Evolutionary conservation across 805 yeast genomes (phyloP).

Genomic region (Kuraishia cidri): DNA sequence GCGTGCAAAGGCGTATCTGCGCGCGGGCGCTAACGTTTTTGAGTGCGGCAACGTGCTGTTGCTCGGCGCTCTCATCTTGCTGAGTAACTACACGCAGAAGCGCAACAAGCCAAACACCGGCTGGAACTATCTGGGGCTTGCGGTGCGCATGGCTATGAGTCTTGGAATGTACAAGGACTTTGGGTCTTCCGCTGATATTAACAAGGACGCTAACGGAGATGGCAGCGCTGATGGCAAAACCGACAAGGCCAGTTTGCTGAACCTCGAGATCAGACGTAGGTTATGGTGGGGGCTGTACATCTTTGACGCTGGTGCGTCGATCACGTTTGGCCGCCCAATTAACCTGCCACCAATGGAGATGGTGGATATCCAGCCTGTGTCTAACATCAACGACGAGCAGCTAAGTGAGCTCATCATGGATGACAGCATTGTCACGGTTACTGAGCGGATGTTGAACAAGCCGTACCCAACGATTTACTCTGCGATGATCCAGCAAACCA

Average conservation of each 20-base stretch:
- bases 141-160: slow-evolving; percentile 59
- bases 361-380: slow-evolving; percentile 1
- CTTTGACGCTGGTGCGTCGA: slow-evolving; percentile 55
- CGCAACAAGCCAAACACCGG: slow-evolving; percentile 61
- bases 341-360: slow-evolving; percentile 28
- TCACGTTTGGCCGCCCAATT: slow-evolving; percentile 59
- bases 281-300: slow-evolving; percentile 64
- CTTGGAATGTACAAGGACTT: slow-evolving; percentile 54
- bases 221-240: slow-evolving; percentile 8
- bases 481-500: slow-evolving; percentile 46
- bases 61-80: slow-evolving; percentile 39
- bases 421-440: background rate
- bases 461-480: slow-evolving; percentile 46
- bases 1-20: slow-evolving; percentile 32
- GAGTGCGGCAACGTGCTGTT: slow-evolving; percentile 53
- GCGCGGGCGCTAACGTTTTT: slow-evolving; percentile 31
- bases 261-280: slow-evolving; percentile 23
- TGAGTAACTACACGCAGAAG: slow-evolving; percentile 56
- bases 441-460: slow-evolving; percentile 1
- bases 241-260: background rate
- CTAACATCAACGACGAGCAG: slow-evolving; percentile 3
- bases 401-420: background rate
- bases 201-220: background rate
- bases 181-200: background rate
- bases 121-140: slow-evolving; percentile 59